Evolutionary conservation across 495 filamentous ascomycete species (phyloP), one percentile per base, ranked within the genome.

Genomic region (Talaromyces trachyspermus): DNA sequence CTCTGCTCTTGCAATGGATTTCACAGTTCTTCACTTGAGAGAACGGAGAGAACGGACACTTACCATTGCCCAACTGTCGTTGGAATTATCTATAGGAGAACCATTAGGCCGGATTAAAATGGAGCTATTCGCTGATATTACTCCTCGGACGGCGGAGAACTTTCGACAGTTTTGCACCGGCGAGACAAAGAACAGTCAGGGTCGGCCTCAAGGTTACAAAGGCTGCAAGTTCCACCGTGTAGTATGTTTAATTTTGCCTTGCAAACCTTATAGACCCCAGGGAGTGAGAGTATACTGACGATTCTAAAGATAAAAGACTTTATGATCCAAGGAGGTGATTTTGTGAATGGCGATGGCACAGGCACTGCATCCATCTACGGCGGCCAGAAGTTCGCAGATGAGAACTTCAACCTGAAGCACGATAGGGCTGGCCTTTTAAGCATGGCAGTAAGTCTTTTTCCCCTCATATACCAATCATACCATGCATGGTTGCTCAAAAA

Each of bases 301-400:
- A n/a, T n/a, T n/a, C n/a, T n/a, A n/a, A n/a, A 95, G 88, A 95
- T 97, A 70, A 88, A 86, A 68, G 85, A 89, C 54, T 97, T 97
- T 65, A 96, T 98, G 90, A 76, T 86, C 53, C 94, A 97, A 69
- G 94, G 94, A 26, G 92, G 94, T 42, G 94, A 98, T 65, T 97
- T 98, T 68, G 63, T 96, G 48, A 86, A 95, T 59, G 89, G 91
- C 32, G 85, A 97, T 62, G 94, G 94, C 10, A 95, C 85, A 2
- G 92, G 92, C 3, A 86, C 80, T 29, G 79, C 81, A n/a, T 84
- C 77, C 44, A 95, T 95, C 59, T 95, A 94, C 66, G 86, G 87
- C 38, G 83, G 77, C 11, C 80, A 84, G 49, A 72, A 76, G n/a
- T 97, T 97, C 55, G 75, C 79, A 4, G 94, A 98, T 60, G 92